Evolutionary conservation across 2,329 filamentous ascomycete genomes (phyloP), one percentile per base, ranked within the genome.

Genomic region (Helotiales sp.): DNA sequence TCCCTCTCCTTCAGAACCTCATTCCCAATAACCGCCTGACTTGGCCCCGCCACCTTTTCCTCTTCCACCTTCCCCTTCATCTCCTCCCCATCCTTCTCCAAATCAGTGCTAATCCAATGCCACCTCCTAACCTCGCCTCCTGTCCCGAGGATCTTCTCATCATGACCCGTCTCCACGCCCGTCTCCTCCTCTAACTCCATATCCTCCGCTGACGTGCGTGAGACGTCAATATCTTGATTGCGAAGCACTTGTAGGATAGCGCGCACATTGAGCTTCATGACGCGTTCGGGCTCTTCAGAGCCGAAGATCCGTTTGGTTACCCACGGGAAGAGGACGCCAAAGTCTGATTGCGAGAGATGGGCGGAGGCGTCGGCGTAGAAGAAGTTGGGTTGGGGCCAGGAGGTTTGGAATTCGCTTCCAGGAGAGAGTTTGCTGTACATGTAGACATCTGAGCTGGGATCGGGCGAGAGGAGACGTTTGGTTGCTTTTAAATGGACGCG

Each of bases 341-440:
- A 96, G 75, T 97, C 93, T 22, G 88, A 91, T 78, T 96, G 93
- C 66, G 86, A 92, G 28, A 96, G 84, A 76, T 97, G 93, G 0
- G 93, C 92, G n/a, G 89, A 91, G 52, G 86, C 82, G 15, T 84
- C 77, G 2, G 92, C 89, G 77, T 92, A 95, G 80, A 92, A 96
- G 74, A 95, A 87, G 72, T 89, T 86, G 4, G 92, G 89, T 64
- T 78, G 77, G 2, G 75, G 76, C 67, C 61, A 63, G 49, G 40
- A 28, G 28, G 59, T 49, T n/a, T 20, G 6, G 22, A 2, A 50
- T 17, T 43, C 30, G n/a, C 13, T 40, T 22, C 7, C 1, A 3
- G 34, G n/a, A 5, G 63, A 45, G 55, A 32, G 6, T 52, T 67
- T 43, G 61, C 7, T 61, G 54, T 69, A 71, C 47, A 64, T 61